Evolutionary conservation across 345 rosid species (phyloP), one percentile per base, ranked within the genome.

Genomic region (Anacardium occidentale): DNA sequence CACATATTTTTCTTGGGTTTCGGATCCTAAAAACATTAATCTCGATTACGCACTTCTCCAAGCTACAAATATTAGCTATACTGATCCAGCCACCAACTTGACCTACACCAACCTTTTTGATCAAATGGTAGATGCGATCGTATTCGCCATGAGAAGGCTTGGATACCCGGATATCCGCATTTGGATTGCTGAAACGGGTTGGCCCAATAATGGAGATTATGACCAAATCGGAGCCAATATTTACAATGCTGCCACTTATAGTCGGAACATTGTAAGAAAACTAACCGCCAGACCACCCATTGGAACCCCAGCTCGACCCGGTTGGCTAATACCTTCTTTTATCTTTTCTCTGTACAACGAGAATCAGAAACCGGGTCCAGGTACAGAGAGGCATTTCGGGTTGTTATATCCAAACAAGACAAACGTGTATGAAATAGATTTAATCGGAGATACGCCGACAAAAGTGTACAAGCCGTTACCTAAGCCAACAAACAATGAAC

Each of bases 351-450:
- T 95, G 11, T 92, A 78, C 79, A 95, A 90, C 76, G 99, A 95
- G 86, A 90, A 95, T 81, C 85, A 78, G 84, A 95, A 95, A 78
- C 68, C 91, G 26, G 99, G 99, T 58, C 94, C 89, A 37, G 92
- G 92, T 0, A 95, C 99, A 51, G 97, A 95, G 84, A 84, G 99
- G 44, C 91, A 92, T 77, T 95, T 95, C 83, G 99, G 99, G 63
- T 68, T 92, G 44, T 6, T 90, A 1, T 78, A 89, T 78, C 98
- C 97, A 4, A 95, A 90, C 55, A 97, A 90, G 25, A 50, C 81
- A 9, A 29, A 77, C 5, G 81, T 95, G 0, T 90, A 83, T 75
- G 91, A 86, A 66, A 87, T 95, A 7, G 91, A 91, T 67, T 69
- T 95, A 20, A 83, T 86, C 32, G 99, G 97, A 12, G 63, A 87